Evolutionary conservation across 371 early-diverging fungal genomes (phyloP).

Genomic region (Zychaea mexicana): DNA sequence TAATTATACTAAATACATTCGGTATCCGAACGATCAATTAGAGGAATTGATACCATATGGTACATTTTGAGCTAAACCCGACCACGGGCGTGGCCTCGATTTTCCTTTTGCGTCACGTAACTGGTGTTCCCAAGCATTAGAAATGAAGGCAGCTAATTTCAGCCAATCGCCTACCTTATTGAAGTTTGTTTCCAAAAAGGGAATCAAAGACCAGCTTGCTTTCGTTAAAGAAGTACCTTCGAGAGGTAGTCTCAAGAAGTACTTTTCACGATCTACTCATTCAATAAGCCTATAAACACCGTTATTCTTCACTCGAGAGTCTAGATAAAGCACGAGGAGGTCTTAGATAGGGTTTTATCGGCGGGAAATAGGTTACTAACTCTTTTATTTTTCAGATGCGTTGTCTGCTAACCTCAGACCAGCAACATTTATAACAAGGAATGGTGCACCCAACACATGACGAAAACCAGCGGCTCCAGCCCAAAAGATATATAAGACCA

Average conservation of each 20-base stretch:
- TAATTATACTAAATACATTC: no score
- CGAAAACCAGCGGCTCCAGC: constrained; percentile 11
- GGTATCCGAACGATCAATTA: no score
- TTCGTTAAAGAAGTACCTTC: constrained; percentile 11
- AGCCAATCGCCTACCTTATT: not conserved
- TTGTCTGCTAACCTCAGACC: constrained; percentile 33
- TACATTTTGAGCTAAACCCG: not conserved
- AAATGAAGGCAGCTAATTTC: not conserved
- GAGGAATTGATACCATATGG: not conserved
- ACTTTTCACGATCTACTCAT: not conserved
- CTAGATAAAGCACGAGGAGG: not conserved
- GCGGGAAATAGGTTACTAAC: constrained; percentile 13
- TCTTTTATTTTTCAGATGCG: constrained; percentile 17
- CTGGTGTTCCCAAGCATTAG: not conserved
- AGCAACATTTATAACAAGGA: constrained; percentile 25
- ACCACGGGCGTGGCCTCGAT: not conserved
- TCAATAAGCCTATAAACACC: not conserved
- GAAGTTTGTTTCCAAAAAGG: not conserved
- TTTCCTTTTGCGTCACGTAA: not conserved
- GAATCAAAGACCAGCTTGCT: not conserved
- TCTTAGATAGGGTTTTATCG: constrained; percentile 13
- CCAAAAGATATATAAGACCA: constrained; percentile 21
- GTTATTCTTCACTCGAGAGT: not conserved
- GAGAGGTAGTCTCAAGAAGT: constrained; percentile 12
- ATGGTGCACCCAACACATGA: constrained; percentile 21